phyloP scores from a whole-genome alignment of 495 filamentous ascomycete species.

The Lophiostoma macrostomum region DNA sequence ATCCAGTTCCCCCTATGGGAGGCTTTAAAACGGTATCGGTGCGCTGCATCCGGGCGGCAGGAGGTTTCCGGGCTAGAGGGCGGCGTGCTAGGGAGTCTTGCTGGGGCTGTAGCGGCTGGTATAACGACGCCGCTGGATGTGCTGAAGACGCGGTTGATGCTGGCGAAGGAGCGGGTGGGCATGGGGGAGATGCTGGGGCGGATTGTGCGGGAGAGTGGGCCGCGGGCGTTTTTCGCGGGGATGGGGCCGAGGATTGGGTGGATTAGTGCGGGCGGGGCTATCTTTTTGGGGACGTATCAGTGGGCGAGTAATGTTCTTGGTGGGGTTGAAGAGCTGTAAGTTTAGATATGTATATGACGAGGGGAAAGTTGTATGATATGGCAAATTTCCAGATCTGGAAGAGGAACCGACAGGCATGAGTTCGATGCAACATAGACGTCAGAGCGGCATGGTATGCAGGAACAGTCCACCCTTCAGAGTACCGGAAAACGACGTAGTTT shows the following conservation, averaged over 20 bases:
- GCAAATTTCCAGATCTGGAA: no score
- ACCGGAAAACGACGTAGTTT: no score
- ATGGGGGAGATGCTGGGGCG: constrained; percentile 58
- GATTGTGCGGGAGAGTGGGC: constrained; percentile 68
- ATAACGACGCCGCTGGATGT: constrained; percentile 94
- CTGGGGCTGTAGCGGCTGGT: constrained; percentile 82
- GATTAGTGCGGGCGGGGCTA: constrained; percentile 90
- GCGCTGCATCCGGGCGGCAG: constrained; percentile 20
- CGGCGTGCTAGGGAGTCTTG: constrained; percentile 77
- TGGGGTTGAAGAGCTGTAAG: constrained; percentile 30
- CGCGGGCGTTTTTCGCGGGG: constrained; percentile 78
- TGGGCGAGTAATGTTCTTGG: constrained; percentile 73
- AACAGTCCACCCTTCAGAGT: no score
- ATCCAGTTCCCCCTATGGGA: constrained; percentile 98
- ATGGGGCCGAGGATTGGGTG: constrained; percentile 86
- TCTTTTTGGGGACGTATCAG: constrained; percentile 96
- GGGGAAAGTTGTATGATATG: no score
- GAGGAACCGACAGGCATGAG: no score
- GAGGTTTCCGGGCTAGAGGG: constrained; percentile 72
- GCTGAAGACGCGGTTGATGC: constrained; percentile 94
- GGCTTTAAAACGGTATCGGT: constrained; percentile 66
- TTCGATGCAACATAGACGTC: no score
- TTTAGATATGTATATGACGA: neutral
- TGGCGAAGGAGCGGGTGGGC: constrained; percentile 60
- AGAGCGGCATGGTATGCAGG: no score